A percentile compares a stretch with the other conserved stretches of the same genome.
Conservation (phyloP, 164 flowering plant species). For the Vitis labrusca region DNA sequence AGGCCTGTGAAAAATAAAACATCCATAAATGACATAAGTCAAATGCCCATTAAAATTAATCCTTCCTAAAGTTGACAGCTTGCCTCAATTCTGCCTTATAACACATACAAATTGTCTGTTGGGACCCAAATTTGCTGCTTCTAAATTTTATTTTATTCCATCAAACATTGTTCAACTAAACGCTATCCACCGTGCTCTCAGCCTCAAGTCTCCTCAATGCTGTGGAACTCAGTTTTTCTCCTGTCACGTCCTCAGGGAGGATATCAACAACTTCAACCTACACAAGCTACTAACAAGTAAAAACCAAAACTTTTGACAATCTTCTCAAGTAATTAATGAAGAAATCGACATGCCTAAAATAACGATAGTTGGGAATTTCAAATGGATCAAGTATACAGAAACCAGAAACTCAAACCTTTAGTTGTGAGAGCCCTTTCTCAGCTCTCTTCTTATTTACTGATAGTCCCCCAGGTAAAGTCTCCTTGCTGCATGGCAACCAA, state of each 20-base stretch:
- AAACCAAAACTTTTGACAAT: neutral
- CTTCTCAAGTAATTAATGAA: neutral
- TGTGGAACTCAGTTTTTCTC: slow-evolving; percentile 74
- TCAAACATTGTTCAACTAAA: no score
- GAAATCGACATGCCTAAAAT: neutral
- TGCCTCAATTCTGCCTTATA: no score
- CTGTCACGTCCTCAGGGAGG: slow-evolving; percentile 54
- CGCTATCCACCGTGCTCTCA: slow-evolving; percentile 32
- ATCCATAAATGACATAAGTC: no score
- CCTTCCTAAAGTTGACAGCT: no score
- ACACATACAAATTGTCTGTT: no score
- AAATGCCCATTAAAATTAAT: no score
- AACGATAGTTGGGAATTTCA: neutral
- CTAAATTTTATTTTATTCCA: no score
- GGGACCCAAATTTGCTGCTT: no score
- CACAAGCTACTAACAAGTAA: slow-evolving; percentile 2
- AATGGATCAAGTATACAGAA: neutral
- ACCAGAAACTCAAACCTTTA: slow-evolving; percentile 53
- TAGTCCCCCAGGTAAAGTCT: slow-evolving; percentile 76
- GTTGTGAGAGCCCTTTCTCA: slow-evolving; percentile 67
- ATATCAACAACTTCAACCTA: slow-evolving; percentile 91
- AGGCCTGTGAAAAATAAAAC: no score
- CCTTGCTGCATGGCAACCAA: slow-evolving; percentile 57
- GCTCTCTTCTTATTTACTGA: slow-evolving; percentile 85
- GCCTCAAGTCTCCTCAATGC: slow-evolving; percentile 71